These are phyloP conservation scores for Bremia lactucae DNA, from an alignment of 352 stramenopile species.

Conservation along the genomic window DNA sequence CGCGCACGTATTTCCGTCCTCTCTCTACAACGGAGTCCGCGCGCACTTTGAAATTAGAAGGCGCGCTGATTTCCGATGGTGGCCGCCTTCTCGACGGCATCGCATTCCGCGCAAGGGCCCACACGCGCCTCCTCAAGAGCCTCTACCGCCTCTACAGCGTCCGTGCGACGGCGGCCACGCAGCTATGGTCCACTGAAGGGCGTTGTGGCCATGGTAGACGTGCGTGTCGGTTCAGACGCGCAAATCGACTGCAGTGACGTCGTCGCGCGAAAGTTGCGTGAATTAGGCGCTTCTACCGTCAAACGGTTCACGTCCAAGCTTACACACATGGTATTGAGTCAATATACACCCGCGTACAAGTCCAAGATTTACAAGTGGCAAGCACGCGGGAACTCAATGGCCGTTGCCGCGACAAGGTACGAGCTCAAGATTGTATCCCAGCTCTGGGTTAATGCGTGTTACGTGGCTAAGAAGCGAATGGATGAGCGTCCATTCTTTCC, in stretches of 20 bases:
- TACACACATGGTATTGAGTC: slow-evolving; percentile 71
- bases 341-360: slow-evolving; percentile 56
- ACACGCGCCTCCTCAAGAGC: slow-evolving; percentile 1
- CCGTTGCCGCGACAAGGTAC: slow-evolving; percentile 12
- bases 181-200: slow-evolving; percentile 21
- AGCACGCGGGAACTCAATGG: slow-evolving; percentile 22
- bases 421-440: slow-evolving; percentile 71
- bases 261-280: slow-evolving; percentile 48
- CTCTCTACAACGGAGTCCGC: too few species aligned
- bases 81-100: slow-evolving; percentile 37
- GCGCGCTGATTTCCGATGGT: too few species aligned
- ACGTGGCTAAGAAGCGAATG: slow-evolving; percentile 57
- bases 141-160: not conserved
- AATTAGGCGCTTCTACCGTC: slow-evolving; percentile 55
- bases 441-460: slow-evolving; percentile 77
- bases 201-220: slow-evolving; percentile 67
- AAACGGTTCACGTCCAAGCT: slow-evolving; percentile 54
- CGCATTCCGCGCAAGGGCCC: slow-evolving; percentile 2
- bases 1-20: too few species aligned
- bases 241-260: slow-evolving; percentile 77
- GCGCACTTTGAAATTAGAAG: too few species aligned
- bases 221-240: slow-evolving; percentile 47
- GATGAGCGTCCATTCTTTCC: slow-evolving; percentile 69
- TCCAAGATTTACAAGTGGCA: slow-evolving; percentile 65
- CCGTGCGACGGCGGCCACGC: slow-evolving; percentile 9